These are phyloP conservation scores for Hypoxylon sp. DNA, from an alignment of 2,329 filamentous ascomycete species.

Conservation along the genomic window DNA sequence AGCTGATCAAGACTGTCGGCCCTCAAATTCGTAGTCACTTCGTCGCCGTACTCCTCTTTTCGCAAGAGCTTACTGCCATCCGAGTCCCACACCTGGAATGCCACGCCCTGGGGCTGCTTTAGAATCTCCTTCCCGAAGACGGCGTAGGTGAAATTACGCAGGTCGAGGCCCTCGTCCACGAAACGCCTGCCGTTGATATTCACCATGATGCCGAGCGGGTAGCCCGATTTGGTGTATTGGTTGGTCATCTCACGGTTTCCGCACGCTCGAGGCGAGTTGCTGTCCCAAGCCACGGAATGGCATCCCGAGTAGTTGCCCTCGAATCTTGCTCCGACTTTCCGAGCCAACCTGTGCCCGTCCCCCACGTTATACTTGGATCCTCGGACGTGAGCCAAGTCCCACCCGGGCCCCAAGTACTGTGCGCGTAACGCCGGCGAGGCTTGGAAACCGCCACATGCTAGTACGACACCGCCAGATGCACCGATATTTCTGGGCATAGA, in stretches of 20 bases:
- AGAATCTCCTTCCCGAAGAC: constrained; percentile 70
- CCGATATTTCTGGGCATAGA: constrained; percentile 32
- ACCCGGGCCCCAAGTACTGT: constrained; percentile 63
- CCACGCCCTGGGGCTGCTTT: constrained; percentile 62
- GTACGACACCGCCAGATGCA: constrained; percentile 51
- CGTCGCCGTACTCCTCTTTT: constrained; percentile 67
- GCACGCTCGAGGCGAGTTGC: constrained; percentile 60
- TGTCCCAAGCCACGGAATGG: constrained; percentile 72
- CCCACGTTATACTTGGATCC: constrained; percentile 72
- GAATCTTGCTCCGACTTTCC: constrained; percentile 59
- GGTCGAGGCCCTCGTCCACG: constrained; percentile 71
- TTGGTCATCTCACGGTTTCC: constrained; percentile 69
- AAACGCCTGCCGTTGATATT: constrained; percentile 67
- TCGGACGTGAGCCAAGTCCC: constrained; percentile 68
- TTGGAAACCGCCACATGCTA: constrained; percentile 71
- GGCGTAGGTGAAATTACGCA: constrained; percentile 74
- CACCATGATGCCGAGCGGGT: constrained; percentile 71
- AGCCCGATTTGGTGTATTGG: constrained; percentile 73
- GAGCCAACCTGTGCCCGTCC: constrained; percentile 62
- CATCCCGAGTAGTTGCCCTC: constrained; percentile 70
- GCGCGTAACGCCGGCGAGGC: constrained; percentile 64
- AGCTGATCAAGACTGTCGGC: constrained; percentile 63
- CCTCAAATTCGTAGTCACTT: constrained; percentile 61
- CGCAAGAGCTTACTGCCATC: constrained; percentile 61
- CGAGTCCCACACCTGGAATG: constrained; percentile 72